Percentiles rank a stretch among this genome's conserved stretches.
Conservation (phyloP, 2,329 filamentous ascomycete species). For the Sporothrix mexicana region DNA sequence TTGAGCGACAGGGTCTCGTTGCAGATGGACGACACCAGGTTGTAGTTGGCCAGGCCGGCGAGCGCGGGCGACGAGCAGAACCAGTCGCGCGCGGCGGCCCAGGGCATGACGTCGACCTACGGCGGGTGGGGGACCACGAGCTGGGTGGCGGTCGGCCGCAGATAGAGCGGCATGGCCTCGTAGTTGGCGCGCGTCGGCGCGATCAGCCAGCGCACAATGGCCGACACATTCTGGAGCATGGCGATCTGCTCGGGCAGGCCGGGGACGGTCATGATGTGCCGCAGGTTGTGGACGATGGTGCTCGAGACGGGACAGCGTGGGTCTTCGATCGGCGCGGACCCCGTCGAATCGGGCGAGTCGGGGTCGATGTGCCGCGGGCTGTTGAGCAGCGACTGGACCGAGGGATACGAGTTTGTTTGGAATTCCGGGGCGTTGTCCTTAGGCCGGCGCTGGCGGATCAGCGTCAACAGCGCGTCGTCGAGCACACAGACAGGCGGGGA, state of each 20-base stretch:
- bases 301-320: conserved; percentile 1
- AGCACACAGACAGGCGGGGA: neutral
- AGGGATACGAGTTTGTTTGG: conserved; percentile 3
- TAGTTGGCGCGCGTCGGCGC: conserved; percentile 12
- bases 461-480: neutral
- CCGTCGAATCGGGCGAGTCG: neutral
- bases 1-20: conserved; percentile 9
- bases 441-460: conserved; percentile 1
- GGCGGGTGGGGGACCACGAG: conserved; percentile 3
- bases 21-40: neutral
- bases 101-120: neutral
- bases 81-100: conserved; percentile 1
- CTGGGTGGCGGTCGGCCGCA: neutral
- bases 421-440: conserved; percentile 9
- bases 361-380: neutral
- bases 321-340: neutral
- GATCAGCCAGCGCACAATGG: conserved; percentile 7
- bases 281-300: conserved; percentile 11
- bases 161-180: neutral
- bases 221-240: conserved; percentile 12
- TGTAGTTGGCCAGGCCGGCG: neutral
- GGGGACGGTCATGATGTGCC: conserved; percentile 4
- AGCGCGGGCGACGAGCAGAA: conserved; percentile 1
- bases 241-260: conserved; percentile 14
- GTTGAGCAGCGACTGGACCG: neutral